Evolutionary conservation across 2,329 filamentous ascomycete genomes (phyloP), one percentile per base, ranked within the genome.

Genomic region (Cladosporium colombiae): DNA sequence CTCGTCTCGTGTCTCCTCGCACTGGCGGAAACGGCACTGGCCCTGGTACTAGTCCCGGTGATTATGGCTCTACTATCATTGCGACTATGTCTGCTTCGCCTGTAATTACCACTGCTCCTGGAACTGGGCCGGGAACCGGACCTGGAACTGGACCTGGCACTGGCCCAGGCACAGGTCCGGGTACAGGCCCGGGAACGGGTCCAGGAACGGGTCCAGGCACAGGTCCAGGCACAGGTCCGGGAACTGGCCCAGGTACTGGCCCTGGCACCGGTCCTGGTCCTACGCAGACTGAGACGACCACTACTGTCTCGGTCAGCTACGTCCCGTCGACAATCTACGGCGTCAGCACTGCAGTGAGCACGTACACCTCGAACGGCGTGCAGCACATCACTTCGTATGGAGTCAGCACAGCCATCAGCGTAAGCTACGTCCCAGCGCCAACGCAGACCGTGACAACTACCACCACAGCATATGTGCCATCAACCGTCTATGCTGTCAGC

Each of bases 381-480:
- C 70, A 72, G 4, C 64, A 67, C 33, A n/a, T 67, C 13, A 68
- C 67, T 6, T 71, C 72, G 31, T 74, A 74, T 61, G 72, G 70
- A 14, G 68, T 75, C 50, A 69, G 68, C 33, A 75, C 73, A 4
- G 71, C 64, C 10, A 44, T 74, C 56, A 68, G 66, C 23, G 66
- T 75, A 8, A 64, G 67, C 46, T 73, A 70, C 56, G 23, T 69
- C n/a, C 70, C 70, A 33, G 71, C 65, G 29, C 29, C 65, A 4
- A 70, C 72, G 0, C 64, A 57, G 16, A 75, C 74, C 2, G 68
- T 73, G 7, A 74, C 73, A 16, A 72, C 71, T 21, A 73, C 72
- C 1, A 69, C 67, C 2, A 60, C 69, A 13, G 66, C 62, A 31
- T 69, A 67, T 37, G 65, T 71, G 5, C 70, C 71, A 3, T 68